A percentile compares a stretch with the other conserved stretches of the same genome.
phyloP scores from a whole-genome alignment of 495 filamentous ascomycete genomes.

The Aspergillus kassunensis region DNA sequence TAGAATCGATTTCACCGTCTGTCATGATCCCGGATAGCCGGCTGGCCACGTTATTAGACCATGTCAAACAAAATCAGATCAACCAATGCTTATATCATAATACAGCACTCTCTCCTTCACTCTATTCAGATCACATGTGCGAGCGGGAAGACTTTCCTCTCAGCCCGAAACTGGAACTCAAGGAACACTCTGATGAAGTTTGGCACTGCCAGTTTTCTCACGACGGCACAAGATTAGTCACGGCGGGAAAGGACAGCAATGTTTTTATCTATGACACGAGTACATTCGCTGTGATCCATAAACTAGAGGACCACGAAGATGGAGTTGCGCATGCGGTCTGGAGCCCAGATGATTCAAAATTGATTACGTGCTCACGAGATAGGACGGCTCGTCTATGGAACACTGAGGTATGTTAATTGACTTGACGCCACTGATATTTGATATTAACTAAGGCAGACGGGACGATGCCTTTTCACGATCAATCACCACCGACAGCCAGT shows the following conservation, averaged over 20 bases:
- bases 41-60: constrained; percentile 74
- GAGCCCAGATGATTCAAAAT: constrained; percentile 84
- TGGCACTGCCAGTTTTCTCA: constrained; percentile 90
- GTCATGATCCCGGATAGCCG: constrained; percentile 97
- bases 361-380: constrained; percentile 79
- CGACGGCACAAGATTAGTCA: constrained; percentile 79
- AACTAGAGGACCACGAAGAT: constrained; percentile 57
- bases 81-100: constrained; percentile 86
- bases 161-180: constrained; percentile 60
- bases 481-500: constrained; percentile 74
- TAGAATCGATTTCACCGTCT: constrained; percentile 90
- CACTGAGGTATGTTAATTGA: constrained; percentile 53
- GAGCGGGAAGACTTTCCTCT: constrained; percentile 75
- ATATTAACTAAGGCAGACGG: constrained; percentile 51
- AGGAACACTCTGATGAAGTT: constrained; percentile 76
- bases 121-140: constrained; percentile 87
- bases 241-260: constrained; percentile 67
- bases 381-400: constrained; percentile 76
- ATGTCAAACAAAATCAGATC: constrained; percentile 80
- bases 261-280: constrained; percentile 81
- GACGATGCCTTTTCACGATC: constrained; percentile 58
- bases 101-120: constrained; percentile 67
- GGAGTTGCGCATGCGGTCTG: constrained; percentile 76
- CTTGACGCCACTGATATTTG: neutral
- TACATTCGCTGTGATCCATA: constrained; percentile 61